phyloP scores from a whole-genome alignment of 108 stramenopile species.

The Nannochloropsis oceanica region DNA sequence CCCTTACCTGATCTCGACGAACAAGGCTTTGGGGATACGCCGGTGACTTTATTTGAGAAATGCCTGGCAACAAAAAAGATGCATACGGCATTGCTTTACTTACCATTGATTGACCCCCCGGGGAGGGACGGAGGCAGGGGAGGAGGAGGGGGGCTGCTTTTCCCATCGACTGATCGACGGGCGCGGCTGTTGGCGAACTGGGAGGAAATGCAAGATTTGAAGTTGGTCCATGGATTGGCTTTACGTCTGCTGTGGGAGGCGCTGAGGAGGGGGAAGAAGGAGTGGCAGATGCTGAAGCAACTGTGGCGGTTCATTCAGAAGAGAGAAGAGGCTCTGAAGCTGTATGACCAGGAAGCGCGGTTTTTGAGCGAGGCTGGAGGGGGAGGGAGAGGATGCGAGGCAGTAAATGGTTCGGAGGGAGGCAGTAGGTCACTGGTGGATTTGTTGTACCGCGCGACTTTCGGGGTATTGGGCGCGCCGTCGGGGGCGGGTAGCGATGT shows the following conservation, averaged over 20 bases:
- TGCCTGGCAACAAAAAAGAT: background rate
- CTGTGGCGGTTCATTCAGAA: background rate
- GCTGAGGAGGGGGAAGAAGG: background rate
- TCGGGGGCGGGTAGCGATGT: background rate
- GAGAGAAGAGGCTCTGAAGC: background rate
- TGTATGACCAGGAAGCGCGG: background rate
- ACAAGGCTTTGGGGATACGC: background rate
- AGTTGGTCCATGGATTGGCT: background rate
- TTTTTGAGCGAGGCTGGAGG: background rate
- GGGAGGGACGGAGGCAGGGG: background rate
- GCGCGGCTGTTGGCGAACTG: background rate
- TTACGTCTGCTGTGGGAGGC: background rate
- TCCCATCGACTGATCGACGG: background rate
- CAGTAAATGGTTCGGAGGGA: background rate
- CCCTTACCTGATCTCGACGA: background rate
- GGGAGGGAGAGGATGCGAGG: background rate
- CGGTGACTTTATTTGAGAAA: background rate
- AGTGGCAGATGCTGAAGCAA: background rate
- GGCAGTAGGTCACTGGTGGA: background rate
- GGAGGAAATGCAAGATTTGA: background rate
- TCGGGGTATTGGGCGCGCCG: background rate
- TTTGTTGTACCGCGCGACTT: background rate
- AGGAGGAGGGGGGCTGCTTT: background rate
- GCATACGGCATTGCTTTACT: background rate
- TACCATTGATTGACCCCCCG: background rate